Percentiles rank a stretch among this genome's conserved stretches.
Evolutionary conservation across 2,329 filamentous ascomycete genomes (phyloP).

Genomic region (Ascocoryne sarcoides): DNA sequence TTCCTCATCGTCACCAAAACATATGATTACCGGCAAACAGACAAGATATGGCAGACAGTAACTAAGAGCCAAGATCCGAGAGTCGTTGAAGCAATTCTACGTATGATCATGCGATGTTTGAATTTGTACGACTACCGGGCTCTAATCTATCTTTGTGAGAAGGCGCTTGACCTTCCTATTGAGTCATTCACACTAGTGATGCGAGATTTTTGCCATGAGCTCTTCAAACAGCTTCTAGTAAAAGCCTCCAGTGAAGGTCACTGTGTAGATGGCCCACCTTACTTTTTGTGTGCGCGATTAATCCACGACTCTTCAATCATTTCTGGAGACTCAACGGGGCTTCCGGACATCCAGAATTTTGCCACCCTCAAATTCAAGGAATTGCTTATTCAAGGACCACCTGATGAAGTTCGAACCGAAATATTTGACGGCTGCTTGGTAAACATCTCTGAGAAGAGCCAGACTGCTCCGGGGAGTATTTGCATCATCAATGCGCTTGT

Average conservation of each 20-base stretch:
- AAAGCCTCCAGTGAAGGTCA: slow-evolving; percentile 34
- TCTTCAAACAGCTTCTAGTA: slow-evolving; percentile 42
- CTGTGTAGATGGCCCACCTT: slow-evolving; percentile 37
- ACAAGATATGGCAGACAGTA: slow-evolving; percentile 77
- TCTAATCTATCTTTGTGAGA: slow-evolving; percentile 60
- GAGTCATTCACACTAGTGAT: slow-evolving; percentile 53
- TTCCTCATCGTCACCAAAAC: slow-evolving; percentile 75
- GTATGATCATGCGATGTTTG: slow-evolving; percentile 47
- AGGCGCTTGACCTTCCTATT: slow-evolving; percentile 57
- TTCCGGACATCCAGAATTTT: slow-evolving; percentile 54
- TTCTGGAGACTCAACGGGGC: slow-evolving; percentile 43
- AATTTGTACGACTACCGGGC: slow-evolving; percentile 40
- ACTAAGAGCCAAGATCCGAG: slow-evolving; percentile 74
- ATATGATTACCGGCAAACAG: slow-evolving; percentile 63
- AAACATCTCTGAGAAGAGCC: slow-evolving; percentile 56
- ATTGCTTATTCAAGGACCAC: slow-evolving; percentile 49
- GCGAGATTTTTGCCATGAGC: slow-evolving; percentile 49
- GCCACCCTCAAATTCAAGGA: slow-evolving; percentile 52
- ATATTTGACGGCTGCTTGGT: slow-evolving; percentile 60
- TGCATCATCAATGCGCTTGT: slow-evolving; percentile 50
- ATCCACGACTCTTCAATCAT: slow-evolving; percentile 61
- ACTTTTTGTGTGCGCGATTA: slow-evolving; percentile 54
- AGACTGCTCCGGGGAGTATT: slow-evolving; percentile 63
- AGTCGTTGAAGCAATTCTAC: slow-evolving; percentile 70
- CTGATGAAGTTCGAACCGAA: slow-evolving; percentile 45